Evolutionary conservation across 169 alveolate genomes (phyloP), one percentile per base, ranked within the genome.

Genomic region (Amoebophrya sp.): DNA sequence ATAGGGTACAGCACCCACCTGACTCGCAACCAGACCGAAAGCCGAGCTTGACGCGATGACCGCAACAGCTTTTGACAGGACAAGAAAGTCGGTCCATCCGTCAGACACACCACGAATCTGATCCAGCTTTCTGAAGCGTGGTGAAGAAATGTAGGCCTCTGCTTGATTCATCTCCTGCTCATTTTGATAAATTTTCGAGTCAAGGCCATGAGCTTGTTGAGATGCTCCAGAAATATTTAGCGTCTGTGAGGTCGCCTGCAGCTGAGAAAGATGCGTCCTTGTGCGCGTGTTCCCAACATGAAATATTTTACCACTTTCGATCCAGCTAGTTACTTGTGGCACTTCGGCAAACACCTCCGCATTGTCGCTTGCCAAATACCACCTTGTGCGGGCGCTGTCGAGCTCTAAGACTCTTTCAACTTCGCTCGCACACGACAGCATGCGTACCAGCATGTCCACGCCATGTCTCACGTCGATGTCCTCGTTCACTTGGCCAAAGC

Each of bases 1-100:
- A 36, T 65, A 65, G 36, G 83, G 83, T 36, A 65, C 83, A 6
- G 83, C 83, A 6, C 83, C 83, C 36, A 65, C 83, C 83, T 65
- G 83, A 36, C 83, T 65, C 36, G 83, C 83, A 1, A 65, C 83
- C 36, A 65, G 83, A 10, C 83, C 83, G 33, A 65, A 65, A 1
- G 83, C 83, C 2, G 83, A 65, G 83, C 83, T 65, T 1, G 36
- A 12, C 33, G 83, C 83, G 83, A 65, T 65, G 38, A 65, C 83
- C 83, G 83, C 83, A 10, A 65, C 83, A 12, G 83, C 83, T 36
- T 65, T 65, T 1, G 38, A 26, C 33, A 65, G 33, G 38, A 65
- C 83, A 29, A 6, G 83, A 18, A 65, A 65, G 83, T 65, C 83
- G 38, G n/a, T 29, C 83, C 83, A 65, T 10, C 83, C 83, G 33